Evolutionary conservation across 1,139 yeast genomes (phyloP).

Genomic region (Blastobotrys indianensis): DNA sequence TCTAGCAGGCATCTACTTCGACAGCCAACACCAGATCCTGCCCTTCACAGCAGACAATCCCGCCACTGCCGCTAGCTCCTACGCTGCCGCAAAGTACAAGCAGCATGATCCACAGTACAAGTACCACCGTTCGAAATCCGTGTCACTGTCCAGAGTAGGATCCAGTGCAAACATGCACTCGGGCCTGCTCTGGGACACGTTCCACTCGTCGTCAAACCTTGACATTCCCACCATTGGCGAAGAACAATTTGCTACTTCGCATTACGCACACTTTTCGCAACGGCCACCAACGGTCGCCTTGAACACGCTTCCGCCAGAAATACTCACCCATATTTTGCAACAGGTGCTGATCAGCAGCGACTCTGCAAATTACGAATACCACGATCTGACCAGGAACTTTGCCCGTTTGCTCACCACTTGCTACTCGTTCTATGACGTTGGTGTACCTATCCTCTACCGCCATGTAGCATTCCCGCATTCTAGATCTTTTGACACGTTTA

Average conservation of each 20-base stretch:
- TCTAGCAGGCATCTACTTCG: conserved; percentile 16
- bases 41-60: conserved; percentile 11
- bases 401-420: conserved; percentile 30
- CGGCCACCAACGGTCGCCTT: conserved; percentile 14
- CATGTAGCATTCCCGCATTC: conserved; percentile 76
- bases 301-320: conserved; percentile 30
- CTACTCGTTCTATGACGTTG: conserved; percentile 33
- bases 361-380: conserved; percentile 10
- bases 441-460: conserved; percentile 46
- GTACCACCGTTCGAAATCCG: conserved; percentile 3
- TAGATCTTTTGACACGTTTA: conserved; percentile 68
- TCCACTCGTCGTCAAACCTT: conserved; percentile 13
- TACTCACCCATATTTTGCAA: conserved; percentile 30
- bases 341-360: conserved; percentile 24
- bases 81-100: neutral
- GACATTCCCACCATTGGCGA: conserved; percentile 11
- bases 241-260: conserved; percentile 3
- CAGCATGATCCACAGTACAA: neutral
- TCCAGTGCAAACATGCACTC: conserved; percentile 12
- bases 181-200: conserved; percentile 11
- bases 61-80: conserved; percentile 4
- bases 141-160: conserved; percentile 2
- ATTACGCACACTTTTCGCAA: conserved; percentile 1
- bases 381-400: conserved; percentile 17
- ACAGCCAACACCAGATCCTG: conserved; percentile 12